Evolutionary conservation across 306 rosid genomes (phyloP).

Genomic region (Vigna reflexopilosa): DNA sequence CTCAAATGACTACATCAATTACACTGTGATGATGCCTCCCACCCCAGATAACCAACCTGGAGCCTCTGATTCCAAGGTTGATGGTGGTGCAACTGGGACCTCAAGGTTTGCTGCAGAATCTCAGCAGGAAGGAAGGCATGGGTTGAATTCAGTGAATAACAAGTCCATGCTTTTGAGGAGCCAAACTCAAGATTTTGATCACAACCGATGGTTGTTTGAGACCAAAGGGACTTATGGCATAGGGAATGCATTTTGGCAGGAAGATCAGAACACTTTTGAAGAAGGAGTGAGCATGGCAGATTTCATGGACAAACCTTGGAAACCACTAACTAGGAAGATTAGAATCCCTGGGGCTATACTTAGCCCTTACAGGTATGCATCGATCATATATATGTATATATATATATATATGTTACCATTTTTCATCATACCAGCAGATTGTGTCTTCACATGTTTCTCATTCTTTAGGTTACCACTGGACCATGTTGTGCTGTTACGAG

Average conservation of each 20-base stretch:
- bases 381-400: no score
- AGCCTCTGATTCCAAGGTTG: conserved; percentile 6
- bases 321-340: conserved; percentile 19
- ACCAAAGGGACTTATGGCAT: conserved; percentile 26
- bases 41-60: conserved; percentile 30
- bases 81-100: not conserved
- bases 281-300: not conserved
- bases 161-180: conserved; percentile 32
- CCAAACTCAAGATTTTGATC: conserved; percentile 34
- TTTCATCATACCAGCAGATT: not conserved
- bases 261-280: not conserved
- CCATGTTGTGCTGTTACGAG: not conserved
- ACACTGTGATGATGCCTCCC: conserved; percentile 30
- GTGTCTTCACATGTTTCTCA: not conserved
- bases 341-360: not conserved
- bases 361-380: conserved; percentile 28
- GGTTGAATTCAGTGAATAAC: conserved; percentile 7
- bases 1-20: not conserved
- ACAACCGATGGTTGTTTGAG: conserved; percentile 22
- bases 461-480: not conserved
- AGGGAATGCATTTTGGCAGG: conserved; percentile 32
- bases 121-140: not conserved
- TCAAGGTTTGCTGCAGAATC: conserved; percentile 27
- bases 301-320: conserved; percentile 35
- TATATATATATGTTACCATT: not conserved